Conservation (phyloP, 192 early-diverging fungal genomes). For the Dissophora globulifera region DNA sequence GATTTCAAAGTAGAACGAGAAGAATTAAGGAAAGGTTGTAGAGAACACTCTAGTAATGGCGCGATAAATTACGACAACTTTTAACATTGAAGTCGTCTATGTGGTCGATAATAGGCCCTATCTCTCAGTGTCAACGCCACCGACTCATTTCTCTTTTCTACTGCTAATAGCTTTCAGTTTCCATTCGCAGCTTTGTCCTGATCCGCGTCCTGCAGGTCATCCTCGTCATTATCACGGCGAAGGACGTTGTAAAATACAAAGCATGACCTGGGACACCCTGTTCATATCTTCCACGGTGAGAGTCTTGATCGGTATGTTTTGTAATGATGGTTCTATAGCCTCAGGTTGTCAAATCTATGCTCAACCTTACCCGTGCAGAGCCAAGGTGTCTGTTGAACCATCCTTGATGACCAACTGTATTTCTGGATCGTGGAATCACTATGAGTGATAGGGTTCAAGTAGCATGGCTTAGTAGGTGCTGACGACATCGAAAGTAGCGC, state of each 20-base stretch:
- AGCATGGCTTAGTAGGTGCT: slow-evolving; percentile 9
- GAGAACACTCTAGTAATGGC: background rate
- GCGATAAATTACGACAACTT: background rate
- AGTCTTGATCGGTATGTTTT: slow-evolving; percentile 9
- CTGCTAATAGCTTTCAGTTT: too few species aligned
- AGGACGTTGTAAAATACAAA: background rate
- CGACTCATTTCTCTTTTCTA: too few species aligned
- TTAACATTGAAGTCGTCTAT: background rate
- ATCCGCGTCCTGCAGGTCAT: background rate
- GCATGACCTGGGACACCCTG: background rate
- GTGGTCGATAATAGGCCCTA: background rate
- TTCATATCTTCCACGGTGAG: background rate
- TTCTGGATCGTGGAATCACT: slow-evolving; percentile 4
- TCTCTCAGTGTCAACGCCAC: background rate
- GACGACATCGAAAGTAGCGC: background rate
- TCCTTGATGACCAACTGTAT: background rate
- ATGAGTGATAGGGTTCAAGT: background rate
- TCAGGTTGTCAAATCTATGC: background rate
- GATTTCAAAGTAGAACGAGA: background rate
- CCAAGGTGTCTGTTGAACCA: slow-evolving; percentile 3
- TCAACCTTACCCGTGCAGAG: slow-evolving; percentile 3
- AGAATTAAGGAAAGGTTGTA: background rate
- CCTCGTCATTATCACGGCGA: background rate
- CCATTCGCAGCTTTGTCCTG: background rate
- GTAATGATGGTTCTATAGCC: slow-evolving; percentile 9